Conservation (phyloP, 371 early-diverging fungal species). For the Mortierella sp. region DNA sequence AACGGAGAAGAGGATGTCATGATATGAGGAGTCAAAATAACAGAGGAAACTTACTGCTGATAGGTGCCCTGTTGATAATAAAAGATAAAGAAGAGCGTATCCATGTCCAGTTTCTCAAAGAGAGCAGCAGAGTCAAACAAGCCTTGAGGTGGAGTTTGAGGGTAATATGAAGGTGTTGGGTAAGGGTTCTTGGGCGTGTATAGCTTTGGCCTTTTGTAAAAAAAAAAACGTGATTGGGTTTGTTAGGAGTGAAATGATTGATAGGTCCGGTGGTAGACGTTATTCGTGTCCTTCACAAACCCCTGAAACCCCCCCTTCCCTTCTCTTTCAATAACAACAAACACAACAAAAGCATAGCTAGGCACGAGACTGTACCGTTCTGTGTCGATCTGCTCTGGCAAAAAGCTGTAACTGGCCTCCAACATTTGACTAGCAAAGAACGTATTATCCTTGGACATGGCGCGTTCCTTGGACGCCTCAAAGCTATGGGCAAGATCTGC, state of each 20-base stretch:
- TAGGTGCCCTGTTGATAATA: constrained; percentile 97
- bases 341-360: not conserved
- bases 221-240: not conserved
- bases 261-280: too few relatives aligned
- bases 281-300: not conserved
- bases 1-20: not conserved
- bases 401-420: constrained; percentile 78
- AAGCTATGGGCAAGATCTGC: constrained; percentile 83
- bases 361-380: constrained; percentile 63
- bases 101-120: constrained; percentile 94
- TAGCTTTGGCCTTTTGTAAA: constrained; percentile 62
- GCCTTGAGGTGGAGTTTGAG: constrained; percentile 82
- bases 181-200: constrained; percentile 83
- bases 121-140: constrained; percentile 85
- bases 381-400: constrained; percentile 81
- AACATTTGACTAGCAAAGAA: constrained; percentile 70
- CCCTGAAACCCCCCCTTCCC: too few relatives aligned
- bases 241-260: not conserved
- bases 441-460: constrained; percentile 29
- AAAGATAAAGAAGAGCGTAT: constrained; percentile 98
- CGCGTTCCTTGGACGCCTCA: constrained; percentile 72
- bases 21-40: too few relatives aligned
- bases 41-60: constrained; percentile 81
- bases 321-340: not conserved
- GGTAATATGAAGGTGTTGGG: constrained; percentile 90